Evolutionary conservation across 225 moss, liverwort and hornwort genomes (phyloP), one percentile per base, ranked within the genome.

Genomic region (Climacium dendroides): DNA sequence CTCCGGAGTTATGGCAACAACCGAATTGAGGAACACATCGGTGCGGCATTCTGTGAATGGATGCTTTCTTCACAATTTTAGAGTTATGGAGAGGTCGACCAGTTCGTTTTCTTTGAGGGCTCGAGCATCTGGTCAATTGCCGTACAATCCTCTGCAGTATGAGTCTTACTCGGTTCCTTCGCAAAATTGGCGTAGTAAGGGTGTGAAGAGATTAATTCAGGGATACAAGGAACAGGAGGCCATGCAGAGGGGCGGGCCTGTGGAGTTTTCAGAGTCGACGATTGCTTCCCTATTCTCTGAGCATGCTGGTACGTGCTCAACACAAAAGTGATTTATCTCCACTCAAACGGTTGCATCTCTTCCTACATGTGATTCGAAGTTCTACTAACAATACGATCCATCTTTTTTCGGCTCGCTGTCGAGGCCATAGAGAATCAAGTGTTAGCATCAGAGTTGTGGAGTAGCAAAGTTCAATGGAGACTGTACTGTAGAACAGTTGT

Each of bases 251-350:
- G 90, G 90, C 79, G 90, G 87, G 80, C 85, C 93, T 64, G 90
- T 77, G 78, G 91, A 93, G 57, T 93, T 93, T 81, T 93, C 93
- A 60, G 92, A 92, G 86, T 88, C 89, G n/a, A 92, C 90, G 32
- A 88, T 90, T 82, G 81, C 92, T 77, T 93, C 93, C 52, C 90
- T 92, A 20, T 78, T 89, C 81, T 86, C 90, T 79, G 93, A 92
- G 74, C 82, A 92, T 88, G 53, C 53, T 87, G 93, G 93, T 93
- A 89, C 37, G 89, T 88, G 61, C 77, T 61, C 50, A 66, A 81
- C 53, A 43, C 69, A 45, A 69, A 43, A 73, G 13, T 50, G 60
- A 35, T 75, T 62, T 64, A 48, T 80, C 54, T 85, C 41, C 74
- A 11, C 81, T 88, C 57, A 83, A 59, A 50, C 55, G 39, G 55